These are phyloP conservation scores for Ogataea salicorniae DNA, from an alignment of 805 yeast species.

Conservation along the genomic window DNA sequence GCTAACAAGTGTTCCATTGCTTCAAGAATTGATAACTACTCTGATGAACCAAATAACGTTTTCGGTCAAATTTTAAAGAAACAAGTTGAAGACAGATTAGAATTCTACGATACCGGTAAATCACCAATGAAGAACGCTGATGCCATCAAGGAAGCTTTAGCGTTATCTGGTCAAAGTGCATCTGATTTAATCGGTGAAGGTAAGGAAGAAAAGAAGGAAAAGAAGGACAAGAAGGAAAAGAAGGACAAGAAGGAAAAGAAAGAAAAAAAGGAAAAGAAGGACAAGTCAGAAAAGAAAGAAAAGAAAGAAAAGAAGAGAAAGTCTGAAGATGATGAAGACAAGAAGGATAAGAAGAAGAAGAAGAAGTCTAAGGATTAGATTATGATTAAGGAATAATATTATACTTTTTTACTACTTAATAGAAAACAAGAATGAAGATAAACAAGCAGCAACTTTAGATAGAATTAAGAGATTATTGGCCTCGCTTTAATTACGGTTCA, in stretches of 20 bases:
- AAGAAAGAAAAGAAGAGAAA: constrained; percentile 47
- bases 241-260: constrained; percentile 47
- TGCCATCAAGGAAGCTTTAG: constrained; percentile 89
- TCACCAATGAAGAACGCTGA: constrained; percentile 95
- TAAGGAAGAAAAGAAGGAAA: constrained; percentile 35
- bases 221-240: constrained; percentile 41
- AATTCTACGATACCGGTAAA: constrained; percentile 93
- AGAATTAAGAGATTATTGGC: too few species aligned
- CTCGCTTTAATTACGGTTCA: too few species aligned
- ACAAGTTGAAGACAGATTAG: constrained; percentile 97
- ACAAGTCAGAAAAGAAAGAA: constrained; percentile 48
- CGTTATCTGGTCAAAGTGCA: constrained; percentile 41
- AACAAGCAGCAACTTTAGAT: too few species aligned
- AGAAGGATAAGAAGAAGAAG: constrained; percentile 34
- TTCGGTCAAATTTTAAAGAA: constrained; percentile 89
- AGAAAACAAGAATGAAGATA: too few species aligned
- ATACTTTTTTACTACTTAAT: too few species aligned
- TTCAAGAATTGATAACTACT: constrained; percentile 94
- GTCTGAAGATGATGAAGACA: constrained; percentile 31
- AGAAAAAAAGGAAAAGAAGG: constrained; percentile 44
- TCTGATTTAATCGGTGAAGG: constrained; percentile 29
- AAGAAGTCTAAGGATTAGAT: constrained; percentile 30
- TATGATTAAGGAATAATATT: background rate
- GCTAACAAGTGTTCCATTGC: constrained; percentile 99
- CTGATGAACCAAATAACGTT: constrained; percentile 86